Percentiles rank a stretch among this genome's conserved stretches.
Conservation (phyloP, 2,329 filamentous ascomycete species). For the Meredithiella fracta region DNA sequence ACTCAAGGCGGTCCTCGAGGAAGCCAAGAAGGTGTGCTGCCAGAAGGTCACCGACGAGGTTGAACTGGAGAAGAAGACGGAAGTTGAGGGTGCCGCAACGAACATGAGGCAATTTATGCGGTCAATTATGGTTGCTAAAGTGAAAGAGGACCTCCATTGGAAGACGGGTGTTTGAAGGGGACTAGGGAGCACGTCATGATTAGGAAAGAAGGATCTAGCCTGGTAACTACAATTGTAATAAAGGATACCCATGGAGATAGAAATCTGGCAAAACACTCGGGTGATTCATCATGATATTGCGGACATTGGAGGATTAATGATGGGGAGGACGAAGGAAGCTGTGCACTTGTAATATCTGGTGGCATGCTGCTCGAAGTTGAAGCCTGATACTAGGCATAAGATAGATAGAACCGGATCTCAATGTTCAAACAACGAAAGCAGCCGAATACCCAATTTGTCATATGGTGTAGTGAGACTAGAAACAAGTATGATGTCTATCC, state of each 20-base stretch:
- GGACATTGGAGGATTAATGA: neutral
- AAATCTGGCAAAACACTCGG: neutral
- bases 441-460: neutral
- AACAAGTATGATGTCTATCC: too few relatives aligned
- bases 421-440: neutral
- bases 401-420: neutral
- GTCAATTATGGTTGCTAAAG: conserved; percentile 40
- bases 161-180: conserved; percentile 20
- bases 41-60: conserved; percentile 21
- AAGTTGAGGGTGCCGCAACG: conserved; percentile 26
- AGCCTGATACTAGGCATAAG: neutral
- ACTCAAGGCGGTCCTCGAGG: conserved; percentile 55
- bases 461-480: too few relatives aligned
- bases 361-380: too few relatives aligned
- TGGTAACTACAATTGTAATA: neutral
- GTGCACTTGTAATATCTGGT: too few relatives aligned
- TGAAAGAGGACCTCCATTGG: conserved; percentile 39
- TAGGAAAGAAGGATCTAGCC: conserved; percentile 5
- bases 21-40: conserved; percentile 51
- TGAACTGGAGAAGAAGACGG: conserved; percentile 28
- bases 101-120: conserved; percentile 45
- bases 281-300: neutral
- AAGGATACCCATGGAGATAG: conserved; percentile 2
- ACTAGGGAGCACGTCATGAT: neutral
- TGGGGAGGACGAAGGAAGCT: too few relatives aligned